Evolutionary conservation across 352 stramenopile genomes (phyloP).

Genomic region (Poterioochromonas sp.): DNA sequence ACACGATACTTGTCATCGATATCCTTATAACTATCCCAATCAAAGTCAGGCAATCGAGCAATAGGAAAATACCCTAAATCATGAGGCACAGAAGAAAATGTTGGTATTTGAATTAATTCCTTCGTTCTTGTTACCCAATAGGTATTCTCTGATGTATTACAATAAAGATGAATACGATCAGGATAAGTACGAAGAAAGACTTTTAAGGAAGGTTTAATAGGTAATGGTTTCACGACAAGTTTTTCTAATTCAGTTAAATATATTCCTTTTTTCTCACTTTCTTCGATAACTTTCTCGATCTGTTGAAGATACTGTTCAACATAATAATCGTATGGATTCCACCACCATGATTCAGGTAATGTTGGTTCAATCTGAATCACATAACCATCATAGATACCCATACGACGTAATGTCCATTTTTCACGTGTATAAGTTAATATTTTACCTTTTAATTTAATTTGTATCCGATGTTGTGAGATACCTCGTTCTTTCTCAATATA

Average conservation of each 20-base stretch:
- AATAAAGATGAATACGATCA: slow-evolving; percentile 13
- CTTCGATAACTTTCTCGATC: neutral
- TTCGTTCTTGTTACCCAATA: neutral
- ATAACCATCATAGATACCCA: slow-evolving; percentile 1
- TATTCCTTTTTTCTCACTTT: neutral
- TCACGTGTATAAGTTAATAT: neutral
- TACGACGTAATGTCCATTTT: slow-evolving; percentile 20
- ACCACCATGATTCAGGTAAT: slow-evolving; percentile 11
- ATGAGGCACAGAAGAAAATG: neutral
- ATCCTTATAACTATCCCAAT: neutral
- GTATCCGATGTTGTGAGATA: neutral
- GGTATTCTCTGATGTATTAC: neutral
- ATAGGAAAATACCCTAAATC: neutral
- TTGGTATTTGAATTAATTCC: neutral
- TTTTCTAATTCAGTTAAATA: neutral
- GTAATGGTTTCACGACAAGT: neutral
- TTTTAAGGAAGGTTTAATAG: slow-evolving; percentile 1
- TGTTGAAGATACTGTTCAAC: neutral
- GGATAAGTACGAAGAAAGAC: slow-evolving; percentile 29
- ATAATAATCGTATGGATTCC: slow-evolving; percentile 4
- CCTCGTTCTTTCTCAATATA: slow-evolving; percentile 27
- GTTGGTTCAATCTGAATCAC: slow-evolving; percentile 23
- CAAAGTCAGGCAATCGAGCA: neutral
- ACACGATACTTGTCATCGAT: neutral
- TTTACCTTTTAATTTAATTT: slow-evolving; percentile 12